These are phyloP conservation scores for Ceratocystis huliohia DNA, from an alignment of 2,329 filamentous ascomycete species.

Conservation along the genomic window DNA sequence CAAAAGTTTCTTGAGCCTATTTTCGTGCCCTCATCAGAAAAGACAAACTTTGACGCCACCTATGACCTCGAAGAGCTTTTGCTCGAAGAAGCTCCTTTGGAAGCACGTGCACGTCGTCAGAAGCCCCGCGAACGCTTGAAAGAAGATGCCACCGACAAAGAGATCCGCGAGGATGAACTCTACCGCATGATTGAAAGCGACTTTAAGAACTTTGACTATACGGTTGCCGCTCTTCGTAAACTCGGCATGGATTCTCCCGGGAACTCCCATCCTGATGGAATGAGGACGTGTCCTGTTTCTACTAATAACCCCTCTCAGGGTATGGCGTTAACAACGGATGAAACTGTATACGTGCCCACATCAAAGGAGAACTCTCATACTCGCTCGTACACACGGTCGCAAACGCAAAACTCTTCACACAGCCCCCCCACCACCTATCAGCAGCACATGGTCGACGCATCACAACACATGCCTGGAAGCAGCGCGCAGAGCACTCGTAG, in stretches of 20 bases:
- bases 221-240: conserved; percentile 48
- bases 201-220: conserved; percentile 94
- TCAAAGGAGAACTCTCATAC: conserved; percentile 23
- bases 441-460: conserved; percentile 6
- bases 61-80: conserved; percentile 92
- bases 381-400: conserved; percentile 14
- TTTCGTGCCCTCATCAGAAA: conserved; percentile 87
- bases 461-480: conserved; percentile 14
- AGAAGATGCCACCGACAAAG: conserved; percentile 86
- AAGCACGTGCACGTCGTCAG: conserved; percentile 81
- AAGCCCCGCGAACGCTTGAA: conserved; percentile 86
- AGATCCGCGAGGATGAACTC: conserved; percentile 86
- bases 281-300: not conserved
- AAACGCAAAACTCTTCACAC: not conserved
- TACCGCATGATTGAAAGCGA: conserved; percentile 89
- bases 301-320: not conserved
- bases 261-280: not conserved
- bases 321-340: conserved; percentile 39
- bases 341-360: conserved; percentile 33
- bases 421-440: conserved; percentile 1
- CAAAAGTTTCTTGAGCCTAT: conserved; percentile 80
- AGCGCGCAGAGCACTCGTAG: conserved; percentile 20
- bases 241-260: conserved; percentile 15
- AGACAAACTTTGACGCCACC: conserved; percentile 97
- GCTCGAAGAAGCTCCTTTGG: conserved; percentile 84